phyloP scores from a whole-genome alignment of 768 basidiomycete species.

The Dacryopinax primogenitus region DNA sequence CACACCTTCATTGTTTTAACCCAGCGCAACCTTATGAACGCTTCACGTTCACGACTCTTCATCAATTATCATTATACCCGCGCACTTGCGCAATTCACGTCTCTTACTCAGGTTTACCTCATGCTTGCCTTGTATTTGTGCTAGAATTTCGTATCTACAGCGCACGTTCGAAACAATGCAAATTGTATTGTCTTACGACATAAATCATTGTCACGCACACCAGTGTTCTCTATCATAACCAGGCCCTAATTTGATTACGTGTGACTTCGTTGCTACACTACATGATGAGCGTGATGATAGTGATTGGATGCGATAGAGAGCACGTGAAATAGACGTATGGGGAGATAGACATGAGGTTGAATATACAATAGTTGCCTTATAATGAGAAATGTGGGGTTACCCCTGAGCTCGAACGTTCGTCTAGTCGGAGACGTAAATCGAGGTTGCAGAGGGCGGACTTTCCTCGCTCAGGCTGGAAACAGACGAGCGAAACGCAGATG shows the following conservation, averaged over 20 bases:
- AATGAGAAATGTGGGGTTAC: not conserved
- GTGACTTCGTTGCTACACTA: not conserved
- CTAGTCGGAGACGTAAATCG: not conserved
- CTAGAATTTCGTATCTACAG: not conserved
- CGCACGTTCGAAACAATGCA: not conserved
- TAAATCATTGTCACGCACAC: not conserved
- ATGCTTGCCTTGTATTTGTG: not conserved
- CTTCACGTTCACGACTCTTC: not conserved
- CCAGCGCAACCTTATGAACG: not conserved
- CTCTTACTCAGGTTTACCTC: not conserved
- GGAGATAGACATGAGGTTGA: not conserved
- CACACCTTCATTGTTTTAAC: not conserved
- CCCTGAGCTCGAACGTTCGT: not conserved
- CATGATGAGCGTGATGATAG: not conserved
- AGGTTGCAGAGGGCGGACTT: not conserved
- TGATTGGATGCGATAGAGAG: too few species aligned
- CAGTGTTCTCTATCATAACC: not conserved
- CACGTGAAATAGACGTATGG: too few species aligned
- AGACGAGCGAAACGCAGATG: not conserved
- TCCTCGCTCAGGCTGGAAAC: not conserved
- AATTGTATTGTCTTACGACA: not conserved
- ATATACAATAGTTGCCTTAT: not conserved
- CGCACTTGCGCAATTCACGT: not conserved
- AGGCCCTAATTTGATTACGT: not conserved
- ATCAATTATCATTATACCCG: not conserved